Evolutionary conservation across 1,284 basidiomycete genomes (phyloP).

Genomic region (Wallemia mellicola): DNA sequence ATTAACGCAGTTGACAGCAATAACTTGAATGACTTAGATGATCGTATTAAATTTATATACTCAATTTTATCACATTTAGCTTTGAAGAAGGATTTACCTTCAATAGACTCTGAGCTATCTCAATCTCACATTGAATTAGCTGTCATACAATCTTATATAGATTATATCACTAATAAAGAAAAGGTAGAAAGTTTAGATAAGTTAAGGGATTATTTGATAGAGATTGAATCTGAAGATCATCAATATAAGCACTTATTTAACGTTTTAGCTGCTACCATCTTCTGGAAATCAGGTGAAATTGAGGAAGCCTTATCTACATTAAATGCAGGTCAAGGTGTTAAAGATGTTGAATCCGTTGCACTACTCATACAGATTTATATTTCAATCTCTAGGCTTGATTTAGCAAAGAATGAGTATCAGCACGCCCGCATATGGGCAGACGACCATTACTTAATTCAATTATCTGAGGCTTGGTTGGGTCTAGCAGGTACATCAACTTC

Average conservation of each 20-base stretch:
- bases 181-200: background rate
- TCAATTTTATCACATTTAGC: background rate
- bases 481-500: conserved; percentile 25
- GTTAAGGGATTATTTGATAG: background rate
- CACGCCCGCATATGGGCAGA: conserved; percentile 55
- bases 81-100: background rate
- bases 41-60: background rate
- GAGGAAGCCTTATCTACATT: conserved; percentile 76
- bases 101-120: background rate
- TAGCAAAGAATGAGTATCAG: conserved; percentile 56
- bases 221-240: background rate
- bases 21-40: background rate
- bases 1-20: background rate
- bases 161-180: background rate
- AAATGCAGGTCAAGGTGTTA: conserved; percentile 31
- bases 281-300: conserved; percentile 45
- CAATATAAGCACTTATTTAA: conserved; percentile 18
- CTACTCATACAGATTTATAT: conserved; percentile 57
- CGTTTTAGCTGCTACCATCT: conserved; percentile 53
- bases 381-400: conserved; percentile 48
- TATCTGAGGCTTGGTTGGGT: conserved; percentile 61
- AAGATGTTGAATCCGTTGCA: conserved; percentile 55
- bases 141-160: background rate
- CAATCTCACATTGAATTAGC: background rate
- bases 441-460: conserved; percentile 60